Conservation (phyloP, 169 alveolate genomes). For the Plasmodium yoelii region DNA sequence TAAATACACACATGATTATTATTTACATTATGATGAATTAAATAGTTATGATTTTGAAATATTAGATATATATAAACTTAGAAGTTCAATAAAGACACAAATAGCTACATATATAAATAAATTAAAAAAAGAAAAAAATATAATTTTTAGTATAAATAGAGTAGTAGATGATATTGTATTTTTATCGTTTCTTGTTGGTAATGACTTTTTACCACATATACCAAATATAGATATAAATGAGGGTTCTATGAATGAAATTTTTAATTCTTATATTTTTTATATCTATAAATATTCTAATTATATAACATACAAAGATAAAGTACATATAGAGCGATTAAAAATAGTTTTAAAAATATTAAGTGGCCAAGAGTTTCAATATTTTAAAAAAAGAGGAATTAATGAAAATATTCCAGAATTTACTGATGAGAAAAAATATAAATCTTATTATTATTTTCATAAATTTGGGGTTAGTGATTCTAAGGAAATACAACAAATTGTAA, state of each 20-base stretch:
- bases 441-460: constrained; percentile 80
- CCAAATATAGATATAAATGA: constrained; percentile 91
- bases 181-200: constrained; percentile 96
- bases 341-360: constrained; percentile 30
- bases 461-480: constrained; percentile 84
- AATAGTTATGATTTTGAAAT: constrained; percentile 71
- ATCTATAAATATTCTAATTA: constrained; percentile 76
- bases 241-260: constrained; percentile 90
- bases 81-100: constrained; percentile 64
- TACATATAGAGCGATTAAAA: constrained; percentile 41
- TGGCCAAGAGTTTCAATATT: constrained; percentile 24
- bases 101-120: constrained; percentile 76
- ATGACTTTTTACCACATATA: constrained; percentile 96
- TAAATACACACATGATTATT: constrained; percentile 55
- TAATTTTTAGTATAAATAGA: constrained; percentile 80
- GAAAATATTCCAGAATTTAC: constrained; percentile 80
- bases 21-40: constrained; percentile 18
- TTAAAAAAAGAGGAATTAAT: constrained; percentile 75
- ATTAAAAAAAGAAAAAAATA: constrained; percentile 63
- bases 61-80: constrained; percentile 54
- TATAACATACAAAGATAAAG: constrained; percentile 76
- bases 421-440: constrained; percentile 85
- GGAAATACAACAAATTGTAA: constrained; percentile 87
- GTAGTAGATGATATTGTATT: constrained; percentile 96
- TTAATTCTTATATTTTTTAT: constrained; percentile 76